These are phyloP conservation scores for Cryphonectria parasitica DNA, from an alignment of 2,329 filamentous ascomycete genomes.

Conservation along the genomic window DNA sequence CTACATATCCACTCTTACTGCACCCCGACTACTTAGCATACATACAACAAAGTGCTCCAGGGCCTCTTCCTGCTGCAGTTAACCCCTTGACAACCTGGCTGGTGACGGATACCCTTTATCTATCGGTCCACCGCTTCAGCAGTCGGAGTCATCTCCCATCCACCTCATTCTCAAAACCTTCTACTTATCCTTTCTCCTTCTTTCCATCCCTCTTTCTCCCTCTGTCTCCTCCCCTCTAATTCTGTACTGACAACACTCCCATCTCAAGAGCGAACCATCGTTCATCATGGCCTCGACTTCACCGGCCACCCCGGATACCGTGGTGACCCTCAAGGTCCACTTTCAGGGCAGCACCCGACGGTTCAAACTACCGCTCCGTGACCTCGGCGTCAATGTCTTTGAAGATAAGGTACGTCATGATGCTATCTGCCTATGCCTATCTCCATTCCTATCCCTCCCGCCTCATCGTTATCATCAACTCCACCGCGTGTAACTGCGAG, in stretches of 20 bases:
- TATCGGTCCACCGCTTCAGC: slow-evolving; percentile 8
- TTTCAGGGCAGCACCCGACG: slow-evolving; percentile 76
- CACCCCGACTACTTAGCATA: neutral
- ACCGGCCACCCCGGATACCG: slow-evolving; percentile 61
- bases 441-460: neutral
- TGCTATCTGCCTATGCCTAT: slow-evolving; percentile 11
- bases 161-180: neutral
- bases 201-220: neutral
- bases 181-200: neutral
- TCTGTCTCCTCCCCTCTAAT: slow-evolving; percentile 1
- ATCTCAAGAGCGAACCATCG: slow-evolving; percentile 10
- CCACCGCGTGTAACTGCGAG: neutral
- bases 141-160: neutral
- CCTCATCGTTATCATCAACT: neutral
- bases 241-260: neutral
- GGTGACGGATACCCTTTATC: slow-evolving; percentile 5
- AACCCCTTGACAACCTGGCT: neutral
- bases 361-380: slow-evolving; percentile 87
- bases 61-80: neutral
- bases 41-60: neutral
- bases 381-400: slow-evolving; percentile 74
- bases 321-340: slow-evolving; percentile 84
- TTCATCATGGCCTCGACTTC: slow-evolving; percentile 43
- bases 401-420: slow-evolving; percentile 77
- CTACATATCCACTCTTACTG: slow-evolving; percentile 7